These are phyloP conservation scores for Byssoonygena ceratinophila DNA, from an alignment of 2,329 filamentous ascomycete genomes.

Conservation along the genomic window DNA sequence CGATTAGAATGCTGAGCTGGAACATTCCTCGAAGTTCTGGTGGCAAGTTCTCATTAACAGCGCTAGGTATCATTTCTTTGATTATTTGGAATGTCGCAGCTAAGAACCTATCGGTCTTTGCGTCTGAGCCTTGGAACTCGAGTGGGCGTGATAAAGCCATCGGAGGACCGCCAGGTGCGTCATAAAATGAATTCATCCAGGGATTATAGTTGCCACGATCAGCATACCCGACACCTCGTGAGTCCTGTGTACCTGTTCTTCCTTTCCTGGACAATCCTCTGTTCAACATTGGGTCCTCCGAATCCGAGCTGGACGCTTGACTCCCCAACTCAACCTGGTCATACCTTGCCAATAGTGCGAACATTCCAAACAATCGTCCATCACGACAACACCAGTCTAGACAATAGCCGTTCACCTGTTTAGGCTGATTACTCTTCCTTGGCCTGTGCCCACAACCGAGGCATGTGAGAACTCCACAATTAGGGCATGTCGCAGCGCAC, in stretches of 20 bases:
- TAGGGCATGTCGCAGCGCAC: slow-evolving; percentile 12
- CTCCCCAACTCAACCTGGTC: slow-evolving; percentile 22
- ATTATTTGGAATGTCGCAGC: slow-evolving; percentile 22
- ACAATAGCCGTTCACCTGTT: slow-evolving; percentile 8
- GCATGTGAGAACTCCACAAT: slow-evolving; percentile 12
- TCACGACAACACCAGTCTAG: slow-evolving; percentile 28
- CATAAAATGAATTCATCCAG: slow-evolving; percentile 10
- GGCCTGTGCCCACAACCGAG: slow-evolving; percentile 14
- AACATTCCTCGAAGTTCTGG: slow-evolving; percentile 27
- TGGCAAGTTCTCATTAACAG: slow-evolving; percentile 21
- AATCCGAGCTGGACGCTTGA: slow-evolving; percentile 8
- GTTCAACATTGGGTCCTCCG: slow-evolving; percentile 6
- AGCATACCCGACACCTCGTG: slow-evolving; percentile 16
- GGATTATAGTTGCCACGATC: slow-evolving; percentile 3
- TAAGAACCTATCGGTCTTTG: slow-evolving; percentile 21
- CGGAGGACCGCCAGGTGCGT: neutral
- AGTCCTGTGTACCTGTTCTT: slow-evolving; percentile 11
- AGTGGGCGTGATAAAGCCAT: neutral
- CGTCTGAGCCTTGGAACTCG: slow-evolving; percentile 12
- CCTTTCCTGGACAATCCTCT: slow-evolving; percentile 5
- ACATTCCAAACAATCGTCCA: slow-evolving; percentile 28
- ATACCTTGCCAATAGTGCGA: slow-evolving; percentile 30
- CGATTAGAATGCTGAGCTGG: slow-evolving; percentile 28
- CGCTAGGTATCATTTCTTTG: slow-evolving; percentile 11
- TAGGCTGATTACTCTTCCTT: slow-evolving; percentile 1